These are phyloP conservation scores for Borovskyia barvae DNA, from an alignment of 208 protist species.

Conservation along the genomic window DNA sequence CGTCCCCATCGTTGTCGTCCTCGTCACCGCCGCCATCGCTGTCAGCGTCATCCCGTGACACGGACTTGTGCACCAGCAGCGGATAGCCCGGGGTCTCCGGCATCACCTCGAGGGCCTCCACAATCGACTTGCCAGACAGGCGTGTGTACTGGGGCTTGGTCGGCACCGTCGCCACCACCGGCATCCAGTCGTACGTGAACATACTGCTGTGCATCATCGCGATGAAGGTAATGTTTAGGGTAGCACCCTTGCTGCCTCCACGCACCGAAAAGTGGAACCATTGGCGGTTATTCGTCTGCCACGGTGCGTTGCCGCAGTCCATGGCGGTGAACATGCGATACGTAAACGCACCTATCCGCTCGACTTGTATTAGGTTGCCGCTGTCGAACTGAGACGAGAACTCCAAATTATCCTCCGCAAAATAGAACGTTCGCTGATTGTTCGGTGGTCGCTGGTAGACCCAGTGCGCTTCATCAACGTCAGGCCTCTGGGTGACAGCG, in stretches of 20 bases:
- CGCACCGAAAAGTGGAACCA: constrained; percentile 93
- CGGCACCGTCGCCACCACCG: constrained; percentile 65
- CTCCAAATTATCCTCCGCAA: constrained; percentile 78
- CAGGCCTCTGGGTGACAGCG: neutral
- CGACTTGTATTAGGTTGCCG: constrained; percentile 89
- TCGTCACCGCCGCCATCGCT: constrained; percentile 30
- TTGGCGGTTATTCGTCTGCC: constrained; percentile 88
- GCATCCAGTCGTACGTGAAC: constrained; percentile 87
- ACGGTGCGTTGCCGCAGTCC: constrained; percentile 82
- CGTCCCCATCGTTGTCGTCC: constrained; percentile 23
- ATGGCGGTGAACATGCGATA: constrained; percentile 80
- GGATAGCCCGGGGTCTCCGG: constrained; percentile 81
- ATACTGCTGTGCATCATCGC: constrained; percentile 86
- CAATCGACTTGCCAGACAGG: constrained; percentile 54
- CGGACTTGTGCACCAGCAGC: constrained; percentile 47
- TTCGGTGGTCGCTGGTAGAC: constrained; percentile 65
- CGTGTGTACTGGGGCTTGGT: constrained; percentile 61
- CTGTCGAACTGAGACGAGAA: constrained; percentile 91
- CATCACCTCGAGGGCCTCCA: constrained; percentile 60
- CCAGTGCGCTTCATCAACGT: constrained; percentile 55
- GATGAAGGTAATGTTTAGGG: constrained; percentile 66
- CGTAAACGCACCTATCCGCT: constrained; percentile 55
- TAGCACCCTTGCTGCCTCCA: constrained; percentile 52
- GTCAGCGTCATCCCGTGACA: constrained; percentile 9
- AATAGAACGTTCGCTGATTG: constrained; percentile 88